These are phyloP conservation scores for Cephalotrichum gorgonifer DNA, from an alignment of 2,329 filamentous ascomycete species.

Conservation along the genomic window DNA sequence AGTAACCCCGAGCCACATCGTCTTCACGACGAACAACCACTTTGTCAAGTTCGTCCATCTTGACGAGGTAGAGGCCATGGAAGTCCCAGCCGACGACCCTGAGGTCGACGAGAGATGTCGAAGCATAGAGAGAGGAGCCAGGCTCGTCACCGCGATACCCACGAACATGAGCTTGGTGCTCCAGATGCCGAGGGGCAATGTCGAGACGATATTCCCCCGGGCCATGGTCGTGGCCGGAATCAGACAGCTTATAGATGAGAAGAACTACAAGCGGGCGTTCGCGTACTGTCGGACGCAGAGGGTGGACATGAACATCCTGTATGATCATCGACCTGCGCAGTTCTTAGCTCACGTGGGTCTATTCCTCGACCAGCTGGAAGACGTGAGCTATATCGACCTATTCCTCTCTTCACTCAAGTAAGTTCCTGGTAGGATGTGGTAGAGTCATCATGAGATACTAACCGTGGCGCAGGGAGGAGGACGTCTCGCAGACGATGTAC, in stretches of 20 bases:
- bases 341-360: constrained; percentile 67
- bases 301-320: constrained; percentile 95
- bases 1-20: constrained; percentile 68
- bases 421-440: constrained; percentile 11
- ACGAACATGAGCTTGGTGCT: constrained; percentile 76
- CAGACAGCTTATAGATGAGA: constrained; percentile 65
- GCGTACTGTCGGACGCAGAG: constrained; percentile 81
- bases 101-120: constrained; percentile 88
- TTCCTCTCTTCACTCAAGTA: constrained; percentile 80
- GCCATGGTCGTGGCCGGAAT: constrained; percentile 90
- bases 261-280: constrained; percentile 78
- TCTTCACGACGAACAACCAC: constrained; percentile 89
- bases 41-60: constrained; percentile 91
- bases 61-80: constrained; percentile 57
- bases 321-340: constrained; percentile 81
- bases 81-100: constrained; percentile 77
- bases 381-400: constrained; percentile 74
- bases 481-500: constrained; percentile 90
- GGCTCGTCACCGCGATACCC: constrained; percentile 80
- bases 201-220: constrained; percentile 89
- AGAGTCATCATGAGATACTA: constrained; percentile 10
- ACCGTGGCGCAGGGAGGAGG: constrained; percentile 56
- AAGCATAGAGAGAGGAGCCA: constrained; percentile 81
- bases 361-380: constrained; percentile 78
- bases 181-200: constrained; percentile 91